These are phyloP conservation scores for Mycena sp. DNA, from an alignment of 1,284 basidiomycete species.

Conservation along the genomic window DNA sequence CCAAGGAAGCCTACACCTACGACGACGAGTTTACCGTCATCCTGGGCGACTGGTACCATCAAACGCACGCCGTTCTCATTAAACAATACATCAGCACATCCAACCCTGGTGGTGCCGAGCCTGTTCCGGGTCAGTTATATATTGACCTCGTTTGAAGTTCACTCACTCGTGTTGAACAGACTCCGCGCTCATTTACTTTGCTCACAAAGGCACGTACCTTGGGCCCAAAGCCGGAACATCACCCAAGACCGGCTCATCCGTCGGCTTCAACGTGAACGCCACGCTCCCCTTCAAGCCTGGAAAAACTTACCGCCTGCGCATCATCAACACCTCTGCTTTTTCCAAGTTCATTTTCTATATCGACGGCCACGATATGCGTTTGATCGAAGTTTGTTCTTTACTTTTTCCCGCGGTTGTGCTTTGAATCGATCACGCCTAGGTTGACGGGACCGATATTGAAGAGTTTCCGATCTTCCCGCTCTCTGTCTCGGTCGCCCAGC, in stretches of 20 bases:
- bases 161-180: constrained; percentile 55
- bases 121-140: constrained; percentile 72
- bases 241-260: constrained; percentile 61
- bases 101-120: constrained; percentile 89
- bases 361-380: constrained; percentile 90
- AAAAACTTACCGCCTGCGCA: constrained; percentile 77
- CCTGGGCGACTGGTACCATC: constrained; percentile 88
- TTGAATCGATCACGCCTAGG: too few relatives aligned
- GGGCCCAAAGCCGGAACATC: constrained; percentile 61
- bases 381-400: too few relatives aligned
- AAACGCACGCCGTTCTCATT: constrained; percentile 72
- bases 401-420: too few relatives aligned
- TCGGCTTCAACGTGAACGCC: constrained; percentile 89
- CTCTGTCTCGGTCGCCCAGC: constrained; percentile 85
- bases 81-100: constrained; percentile 78
- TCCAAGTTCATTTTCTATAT: constrained; percentile 88
- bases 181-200: constrained; percentile 86
- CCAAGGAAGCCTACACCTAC: constrained; percentile 73
- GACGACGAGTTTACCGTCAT: constrained; percentile 93
- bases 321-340: constrained; percentile 85
- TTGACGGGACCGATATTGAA: constrained; percentile 87
- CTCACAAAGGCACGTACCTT: constrained; percentile 78
- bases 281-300: constrained; percentile 87
- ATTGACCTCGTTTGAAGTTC: not conserved
- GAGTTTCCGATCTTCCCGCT: constrained; percentile 77